phyloP scores from a whole-genome alignment of 208 protist genomes.

The Leishmania guyanensis region DNA sequence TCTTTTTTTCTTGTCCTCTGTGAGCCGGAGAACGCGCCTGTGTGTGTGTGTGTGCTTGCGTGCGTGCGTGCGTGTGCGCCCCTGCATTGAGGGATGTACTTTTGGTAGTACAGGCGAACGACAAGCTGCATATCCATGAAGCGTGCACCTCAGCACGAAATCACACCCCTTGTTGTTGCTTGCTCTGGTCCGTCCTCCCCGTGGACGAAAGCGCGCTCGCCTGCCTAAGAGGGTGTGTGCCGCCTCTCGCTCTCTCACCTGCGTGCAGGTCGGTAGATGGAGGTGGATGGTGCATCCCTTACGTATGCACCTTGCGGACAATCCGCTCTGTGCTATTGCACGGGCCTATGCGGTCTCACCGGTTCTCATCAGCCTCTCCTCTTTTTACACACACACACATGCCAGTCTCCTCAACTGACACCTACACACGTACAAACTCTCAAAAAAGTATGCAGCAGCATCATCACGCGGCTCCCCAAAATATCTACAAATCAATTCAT shows the following conservation, averaged over 20 bases:
- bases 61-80: background rate
- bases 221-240: too few species aligned
- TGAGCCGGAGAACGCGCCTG: background rate
- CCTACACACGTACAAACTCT: background rate
- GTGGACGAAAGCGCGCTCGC: background rate
- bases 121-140: background rate
- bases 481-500: background rate
- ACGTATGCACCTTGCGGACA: background rate
- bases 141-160: background rate
- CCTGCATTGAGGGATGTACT: background rate
- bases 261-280: background rate
- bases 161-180: background rate
- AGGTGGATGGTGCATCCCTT: background rate
- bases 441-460: background rate
- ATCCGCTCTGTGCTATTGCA: background rate
- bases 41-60: background rate
- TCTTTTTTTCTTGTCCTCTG: background rate
- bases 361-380: too few species aligned
- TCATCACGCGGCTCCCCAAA: background rate
- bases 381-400: background rate
- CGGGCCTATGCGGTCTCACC: background rate
- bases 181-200: background rate
- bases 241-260: background rate
- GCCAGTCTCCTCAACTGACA: background rate
- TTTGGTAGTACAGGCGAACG: background rate